Base-by-base conservation (phyloP, 2,329 filamentous ascomycete genomes). In the Coniochaeta ligniaria region DNA sequence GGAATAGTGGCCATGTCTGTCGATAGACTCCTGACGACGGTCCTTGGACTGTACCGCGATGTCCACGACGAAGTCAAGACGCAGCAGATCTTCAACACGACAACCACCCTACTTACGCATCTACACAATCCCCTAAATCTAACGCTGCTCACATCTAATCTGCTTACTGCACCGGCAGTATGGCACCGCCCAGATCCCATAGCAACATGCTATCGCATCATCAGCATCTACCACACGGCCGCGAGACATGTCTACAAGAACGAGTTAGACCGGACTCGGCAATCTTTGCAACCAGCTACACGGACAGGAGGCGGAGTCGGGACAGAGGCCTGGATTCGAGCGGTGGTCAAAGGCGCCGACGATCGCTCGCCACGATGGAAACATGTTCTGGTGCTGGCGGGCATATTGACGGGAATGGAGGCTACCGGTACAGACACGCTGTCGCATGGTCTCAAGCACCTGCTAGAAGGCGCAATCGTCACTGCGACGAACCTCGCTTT, bases 371-470 rank as follows among this genome's bases (percentile, higher is more conserved):
- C 80, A 28, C 79, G 91, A 69, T 96, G 92, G 92, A 88, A 92
- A 72, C 92, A 96, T 72, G 74, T 92, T 33, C 78, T 96, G n/a
- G 82, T 93, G 6, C 82, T 96, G 9, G 87, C 87, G 0, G 93
- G 92, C 3, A 77, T 96, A 24, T 74, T 96, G 61, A 82, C 94
- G 70, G 92, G 91, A 9, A 88, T 93, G 69, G 88, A 90, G 65
- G 78, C 82, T 17, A 80, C 84, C 62, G 82, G 87, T 45, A 76
- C 85, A 54, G 81, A 83, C 61, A 83, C 84, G n/a, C 73, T 92
- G n/a, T 84, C 87, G 6, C 75, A 78, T 35, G 74, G 80, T 58
- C 79, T 94, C 71, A 81, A 87, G 54, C 82, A 78, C 36, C 91
- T 84, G 47, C 77, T 96, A 0, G 89, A 94, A 69, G 79, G 81